Base-by-base conservation (phyloP, 345 rosid genomes). In the Pugionium cornutum region DNA sequence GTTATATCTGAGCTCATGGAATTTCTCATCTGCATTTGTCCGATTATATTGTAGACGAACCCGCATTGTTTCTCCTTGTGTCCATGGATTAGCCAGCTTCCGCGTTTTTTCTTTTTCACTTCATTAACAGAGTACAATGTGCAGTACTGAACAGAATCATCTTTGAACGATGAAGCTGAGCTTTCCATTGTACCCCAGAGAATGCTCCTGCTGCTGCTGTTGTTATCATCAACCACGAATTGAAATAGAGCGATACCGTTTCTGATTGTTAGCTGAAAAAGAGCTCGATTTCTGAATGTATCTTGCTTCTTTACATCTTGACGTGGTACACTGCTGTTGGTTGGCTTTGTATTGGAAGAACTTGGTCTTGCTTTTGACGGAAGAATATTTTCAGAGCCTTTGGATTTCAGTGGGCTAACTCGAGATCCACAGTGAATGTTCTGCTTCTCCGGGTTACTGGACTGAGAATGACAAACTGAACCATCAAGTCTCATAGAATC, bases 391-490 rank as follows among this genome's bases (percentile, higher is more conserved):
- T 76, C 91, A 56, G 82, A 53, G 60, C 76, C 76, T 75, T 64
- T 85, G 66, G 88, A 58, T 81, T 80, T 85, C 64, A 84, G 78
- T 36, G 97, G 92, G 75, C 97, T 90, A 52, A 90, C 79, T 66
- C 86, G 81, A 54, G 82, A 75, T 78, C 81, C 78, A 46, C 46
- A 52, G 7, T 70, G 80, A 48, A 33, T 52, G 65, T 76, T 73
- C 10, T 51, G 57, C 73, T 65, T 83, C 62, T 75, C 89, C 57
- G 32, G 75, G 55, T 76, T 42, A 33, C 46, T 76, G 53, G 80
- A 56, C 65, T 57, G 65, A 72, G 78, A 73, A 28, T 50, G 40
- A 82, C 57, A 69, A 54, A 57, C 60, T 49, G 66, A 76, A 63
- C 68, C 79, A 44, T 78, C 76, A 2, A 80, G 64, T 33, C 74